Percentiles rank a stretch among this genome's conserved stretches.
Conservation (phyloP, 2,329 filamentous ascomycete genomes). For the Talaromyces sp. region DNA sequence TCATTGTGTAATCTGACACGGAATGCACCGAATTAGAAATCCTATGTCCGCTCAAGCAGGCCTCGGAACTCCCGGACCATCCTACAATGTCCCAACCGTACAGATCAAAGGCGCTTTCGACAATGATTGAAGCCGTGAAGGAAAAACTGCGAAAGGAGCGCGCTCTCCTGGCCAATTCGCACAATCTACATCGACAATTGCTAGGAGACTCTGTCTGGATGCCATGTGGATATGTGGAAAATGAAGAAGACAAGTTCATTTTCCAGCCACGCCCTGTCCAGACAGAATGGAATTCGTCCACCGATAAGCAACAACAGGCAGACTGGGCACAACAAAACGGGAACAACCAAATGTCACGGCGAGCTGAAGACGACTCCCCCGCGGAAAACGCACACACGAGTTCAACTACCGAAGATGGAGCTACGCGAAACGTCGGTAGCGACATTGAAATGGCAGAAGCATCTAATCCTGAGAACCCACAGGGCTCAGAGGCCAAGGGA, state of each 20-base stretch:
- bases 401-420: conserved; percentile 12
- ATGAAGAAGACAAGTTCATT: conserved; percentile 45
- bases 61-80: conserved; percentile 56
- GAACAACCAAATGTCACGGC: neutral
- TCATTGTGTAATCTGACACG: neutral
- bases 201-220: conserved; percentile 59
- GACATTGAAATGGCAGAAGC: conserved; percentile 33
- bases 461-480: conserved; percentile 12
- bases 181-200: conserved; percentile 54
- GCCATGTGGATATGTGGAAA: conserved; percentile 51
- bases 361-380: neutral
- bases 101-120: conserved; percentile 54
- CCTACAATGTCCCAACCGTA: conserved; percentile 57
- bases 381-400: conserved; percentile 4
- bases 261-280: conserved; percentile 35
- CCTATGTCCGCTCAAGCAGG: conserved; percentile 58
- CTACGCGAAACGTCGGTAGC: conserved; percentile 12
- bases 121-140: conserved; percentile 54
- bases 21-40: conserved; percentile 40
- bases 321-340: neutral
- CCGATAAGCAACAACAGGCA: conserved; percentile 1
- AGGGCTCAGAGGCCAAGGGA: conserved; percentile 12
- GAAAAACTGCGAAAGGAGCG: conserved; percentile 56
- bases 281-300: conserved; percentile 12
- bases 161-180: conserved; percentile 53